A percentile compares a stretch with the other conserved stretches of the same genome.
Evolutionary conservation across 257 asterid species (phyloP).

Genomic region (Fraxinus quadrangulata): DNA sequence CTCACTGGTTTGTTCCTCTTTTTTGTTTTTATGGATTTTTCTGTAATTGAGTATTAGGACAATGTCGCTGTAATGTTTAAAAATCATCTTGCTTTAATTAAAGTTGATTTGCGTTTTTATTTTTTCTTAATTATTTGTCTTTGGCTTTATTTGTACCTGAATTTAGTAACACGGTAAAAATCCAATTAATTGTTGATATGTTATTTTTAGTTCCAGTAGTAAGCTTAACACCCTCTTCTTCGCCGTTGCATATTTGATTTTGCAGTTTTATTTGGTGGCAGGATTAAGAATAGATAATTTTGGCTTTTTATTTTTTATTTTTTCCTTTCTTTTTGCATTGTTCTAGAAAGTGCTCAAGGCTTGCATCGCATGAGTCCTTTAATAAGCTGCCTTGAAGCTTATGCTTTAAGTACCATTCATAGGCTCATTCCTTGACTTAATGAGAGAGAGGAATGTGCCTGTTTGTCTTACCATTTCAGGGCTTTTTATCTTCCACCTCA

Average conservation of each 20-base stretch:
- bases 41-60: neutral
- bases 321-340: too few species aligned
- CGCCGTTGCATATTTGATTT: neutral
- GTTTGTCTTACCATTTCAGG: neutral
- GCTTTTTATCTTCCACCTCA: neutral
- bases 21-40: too few species aligned
- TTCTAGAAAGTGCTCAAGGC: neutral
- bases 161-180: neutral
- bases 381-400: neutral
- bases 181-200: neutral
- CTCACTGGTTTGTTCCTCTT: conserved; percentile 49
- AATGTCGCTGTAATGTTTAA: neutral
- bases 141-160: too few species aligned
- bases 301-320: neutral
- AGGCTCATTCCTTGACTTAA: neutral
- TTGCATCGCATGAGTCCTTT: neutral
- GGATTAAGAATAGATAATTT: neutral
- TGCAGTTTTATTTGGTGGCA: neutral
- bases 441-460: neutral
- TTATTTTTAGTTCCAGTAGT: neutral
- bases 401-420: neutral
- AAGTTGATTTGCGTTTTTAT: neutral
- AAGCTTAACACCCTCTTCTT: neutral
- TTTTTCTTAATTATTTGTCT: too few species aligned
- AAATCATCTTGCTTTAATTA: neutral